A percentile compares a stretch with the other conserved stretches of the same genome.
Evolutionary conservation across 805 yeast species (phyloP).

Genomic region (Schwanniomyces polymorphus): DNA sequence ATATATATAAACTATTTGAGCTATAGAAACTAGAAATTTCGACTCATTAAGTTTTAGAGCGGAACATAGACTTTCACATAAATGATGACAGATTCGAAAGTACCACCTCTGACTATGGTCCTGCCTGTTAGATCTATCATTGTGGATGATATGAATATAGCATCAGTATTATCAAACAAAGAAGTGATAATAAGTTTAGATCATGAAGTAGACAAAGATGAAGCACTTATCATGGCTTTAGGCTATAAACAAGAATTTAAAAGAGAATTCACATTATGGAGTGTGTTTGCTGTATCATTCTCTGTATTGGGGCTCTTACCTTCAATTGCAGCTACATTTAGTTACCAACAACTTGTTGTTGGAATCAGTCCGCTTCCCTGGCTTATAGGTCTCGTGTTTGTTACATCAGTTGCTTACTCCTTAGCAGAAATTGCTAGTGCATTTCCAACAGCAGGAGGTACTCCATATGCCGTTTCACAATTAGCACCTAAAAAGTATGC

Average conservation of each 20-base stretch:
- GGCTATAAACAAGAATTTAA: constrained; percentile 66
- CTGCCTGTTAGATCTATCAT: constrained; percentile 23
- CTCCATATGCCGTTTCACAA: constrained; percentile 67
- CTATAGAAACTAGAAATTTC: too few species aligned
- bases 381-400: constrained; percentile 57
- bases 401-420: constrained; percentile 57
- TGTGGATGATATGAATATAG: constrained; percentile 37
- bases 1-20: too few species aligned
- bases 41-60: too few species aligned
- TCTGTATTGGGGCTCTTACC: constrained; percentile 66
- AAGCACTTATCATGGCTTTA: constrained; percentile 54
- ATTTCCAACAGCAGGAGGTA: constrained; percentile 68
- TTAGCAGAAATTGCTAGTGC: constrained; percentile 68
- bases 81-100: not conserved
- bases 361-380: constrained; percentile 64
- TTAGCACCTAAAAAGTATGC: constrained; percentile 56
- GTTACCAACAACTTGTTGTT: constrained; percentile 58
- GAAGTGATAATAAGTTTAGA: constrained; percentile 44
- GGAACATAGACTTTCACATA: too few species aligned
- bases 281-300: constrained; percentile 63
- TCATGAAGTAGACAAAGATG: constrained; percentile 49
- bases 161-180: constrained; percentile 38
- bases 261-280: constrained; percentile 56
- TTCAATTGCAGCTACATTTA: constrained; percentile 60
- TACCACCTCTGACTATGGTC: constrained; percentile 1